Base-by-base conservation (phyloP, 2,329 filamentous ascomycete genomes). In the Epichloe sylvatica region DNA sequence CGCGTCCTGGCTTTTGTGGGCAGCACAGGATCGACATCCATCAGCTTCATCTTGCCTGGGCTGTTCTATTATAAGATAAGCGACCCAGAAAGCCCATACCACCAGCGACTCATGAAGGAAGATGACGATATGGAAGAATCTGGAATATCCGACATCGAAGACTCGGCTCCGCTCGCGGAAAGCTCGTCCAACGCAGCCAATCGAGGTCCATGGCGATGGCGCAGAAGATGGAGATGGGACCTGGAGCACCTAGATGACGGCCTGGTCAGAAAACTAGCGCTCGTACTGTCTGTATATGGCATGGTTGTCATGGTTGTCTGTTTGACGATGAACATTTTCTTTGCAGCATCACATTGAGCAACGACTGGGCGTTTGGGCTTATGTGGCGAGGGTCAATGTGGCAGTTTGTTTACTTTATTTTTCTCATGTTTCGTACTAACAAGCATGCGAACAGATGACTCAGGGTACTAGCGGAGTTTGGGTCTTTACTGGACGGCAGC, bases 61-160 rank as follows among this genome's bases (percentile, higher is more conserved):
- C 69, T 98, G 4, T 98, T 98, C 66, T 98, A 97, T 67, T 98
- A 97, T 70, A 97, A 97, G 68, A 97, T 98, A 52, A 94, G 88
- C 12, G 81, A 87, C 23, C 92, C 92, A 0, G 84, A 95, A 49
- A 91, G 86, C 42, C 77, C 83, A 30, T 81, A 91, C 54, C 89
- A 96, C 59, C 91, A 95, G 63, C 80, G 84, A 13, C 72, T 97
- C 9, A 72, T 88, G 54, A 97, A 97, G 64, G 89, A 92, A 60
- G 88, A 96, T 56, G 92, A 97, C 58, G 86, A 91, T 55, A 81
- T 81, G n/a, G 73, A 77, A 37, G 83, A 85, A 45, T 66, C 64
- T 0, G 64, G 60, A 4, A 73, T 74, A 8, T 70, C 68, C 2
- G 78, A 77, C 37, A 71, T 76, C 0, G 69, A 78, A 53, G 71